phyloP scores from a whole-genome alignment of 2,329 filamentous ascomycete genomes.

The Paecilomyces niveus region DNA sequence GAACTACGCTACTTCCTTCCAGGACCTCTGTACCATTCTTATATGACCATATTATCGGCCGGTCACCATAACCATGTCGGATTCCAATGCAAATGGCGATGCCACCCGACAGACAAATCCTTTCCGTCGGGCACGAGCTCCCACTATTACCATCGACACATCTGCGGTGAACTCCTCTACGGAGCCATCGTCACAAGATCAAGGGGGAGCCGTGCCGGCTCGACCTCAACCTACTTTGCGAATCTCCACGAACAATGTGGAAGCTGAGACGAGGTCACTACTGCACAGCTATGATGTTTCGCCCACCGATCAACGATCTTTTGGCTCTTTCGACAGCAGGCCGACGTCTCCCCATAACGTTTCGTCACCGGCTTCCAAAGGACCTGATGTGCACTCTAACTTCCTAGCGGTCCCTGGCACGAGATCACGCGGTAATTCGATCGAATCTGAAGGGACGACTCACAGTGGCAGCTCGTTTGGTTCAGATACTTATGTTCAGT shows the following conservation, averaged over 20 bases:
- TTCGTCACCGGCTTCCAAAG: slow-evolving; percentile 53
- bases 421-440: slow-evolving; percentile 58
- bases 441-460: slow-evolving; percentile 54
- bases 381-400: slow-evolving; percentile 44
- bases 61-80: slow-evolving; percentile 21
- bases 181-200: slow-evolving; percentile 22
- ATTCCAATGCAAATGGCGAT: slow-evolving; percentile 18
- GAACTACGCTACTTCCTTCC: neutral
- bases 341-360: slow-evolving; percentile 63
- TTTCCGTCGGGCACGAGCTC: slow-evolving; percentile 38
- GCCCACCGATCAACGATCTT: slow-evolving; percentile 45
- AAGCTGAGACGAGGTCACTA: slow-evolving; percentile 22
- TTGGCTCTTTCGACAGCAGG: slow-evolving; percentile 55
- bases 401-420: slow-evolving; percentile 58
- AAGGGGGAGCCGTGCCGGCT: slow-evolving; percentile 27
- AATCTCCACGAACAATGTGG: slow-evolving; percentile 29
- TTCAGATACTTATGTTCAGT: slow-evolving; percentile 46
- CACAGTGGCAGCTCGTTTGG: slow-evolving; percentile 47
- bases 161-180: slow-evolving; percentile 42
- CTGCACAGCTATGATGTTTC: slow-evolving; percentile 27
- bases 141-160: slow-evolving; percentile 53
- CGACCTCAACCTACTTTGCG: slow-evolving; percentile 29
- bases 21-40: neutral
- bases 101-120: slow-evolving; percentile 22
- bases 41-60: neutral